phyloP scores from a whole-genome alignment of 2,329 filamentous ascomycete species.

The Emergomyces orientalis region DNA sequence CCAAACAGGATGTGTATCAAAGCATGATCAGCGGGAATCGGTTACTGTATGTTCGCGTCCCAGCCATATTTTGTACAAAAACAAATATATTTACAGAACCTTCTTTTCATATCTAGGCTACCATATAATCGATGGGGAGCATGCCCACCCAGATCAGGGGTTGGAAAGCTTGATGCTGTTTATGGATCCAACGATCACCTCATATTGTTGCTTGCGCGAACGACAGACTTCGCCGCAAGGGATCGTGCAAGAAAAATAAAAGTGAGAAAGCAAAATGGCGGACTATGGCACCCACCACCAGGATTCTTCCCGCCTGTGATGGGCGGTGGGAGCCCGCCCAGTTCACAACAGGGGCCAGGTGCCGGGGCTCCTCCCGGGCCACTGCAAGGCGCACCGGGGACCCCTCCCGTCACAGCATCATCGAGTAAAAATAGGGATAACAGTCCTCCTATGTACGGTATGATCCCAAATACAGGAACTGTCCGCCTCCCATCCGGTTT shows the following conservation, averaged over 20 bases:
- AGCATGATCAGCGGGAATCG: slow-evolving; percentile 78
- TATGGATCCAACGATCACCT: slow-evolving; percentile 87
- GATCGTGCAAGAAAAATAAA: slow-evolving; percentile 72
- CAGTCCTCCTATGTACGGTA: slow-evolving; percentile 40
- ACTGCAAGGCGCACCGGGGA: slow-evolving; percentile 15
- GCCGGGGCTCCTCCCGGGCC: slow-evolving; percentile 14
- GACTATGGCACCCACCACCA: slow-evolving; percentile 46
- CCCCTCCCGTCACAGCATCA: slow-evolving; percentile 11
- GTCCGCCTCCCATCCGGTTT: slow-evolving; percentile 44
- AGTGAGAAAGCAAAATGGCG: slow-evolving; percentile 51
- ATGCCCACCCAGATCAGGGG: slow-evolving; percentile 72
- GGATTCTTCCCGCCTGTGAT: slow-evolving; percentile 35
- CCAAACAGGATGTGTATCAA: slow-evolving; percentile 88
- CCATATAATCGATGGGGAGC: slow-evolving; percentile 74
- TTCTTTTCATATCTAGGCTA: slow-evolving; percentile 46
- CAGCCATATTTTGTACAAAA: background rate
- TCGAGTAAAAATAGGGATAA: slow-evolving; percentile 11
- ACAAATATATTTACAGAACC: slow-evolving; percentile 20
- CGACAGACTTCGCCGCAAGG: slow-evolving; percentile 66
- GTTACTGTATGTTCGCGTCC: slow-evolving; percentile 58
- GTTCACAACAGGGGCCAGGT: slow-evolving; percentile 12
- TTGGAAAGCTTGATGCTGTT: slow-evolving; percentile 67
- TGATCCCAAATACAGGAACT: slow-evolving; percentile 37
- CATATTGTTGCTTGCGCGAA: slow-evolving; percentile 67
- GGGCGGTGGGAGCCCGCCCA: slow-evolving; percentile 13